Conservation (phyloP, 768 basidiomycete genomes). For the Phaeotremella skinneri region DNA sequence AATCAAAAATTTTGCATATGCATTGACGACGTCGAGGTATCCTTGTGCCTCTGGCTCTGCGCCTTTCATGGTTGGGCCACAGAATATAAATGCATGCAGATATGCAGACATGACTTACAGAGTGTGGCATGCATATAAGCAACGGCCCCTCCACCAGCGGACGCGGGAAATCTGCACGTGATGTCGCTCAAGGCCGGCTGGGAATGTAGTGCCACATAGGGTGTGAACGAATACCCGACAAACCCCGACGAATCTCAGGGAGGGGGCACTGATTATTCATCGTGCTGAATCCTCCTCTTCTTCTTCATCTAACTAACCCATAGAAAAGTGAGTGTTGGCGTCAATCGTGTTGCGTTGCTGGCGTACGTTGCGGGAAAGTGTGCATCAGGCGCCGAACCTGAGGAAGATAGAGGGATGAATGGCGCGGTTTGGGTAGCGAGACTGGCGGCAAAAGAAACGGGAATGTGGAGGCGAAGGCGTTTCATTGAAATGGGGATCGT, state of each 20-base stretch:
- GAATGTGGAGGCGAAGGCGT: slow-evolving; percentile 1
- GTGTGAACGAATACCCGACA: not conserved
- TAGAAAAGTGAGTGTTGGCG: slow-evolving; percentile 8
- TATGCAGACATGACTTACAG: not conserved
- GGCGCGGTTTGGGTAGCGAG: too few species aligned
- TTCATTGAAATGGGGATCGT: not conserved
- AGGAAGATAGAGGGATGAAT: slow-evolving; percentile 7
- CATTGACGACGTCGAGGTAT: too few species aligned
- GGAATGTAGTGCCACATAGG: slow-evolving; percentile 7
- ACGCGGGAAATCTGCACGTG: too few species aligned
- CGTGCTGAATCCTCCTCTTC: slow-evolving; percentile 5
- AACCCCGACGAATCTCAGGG: slow-evolving; percentile 3
- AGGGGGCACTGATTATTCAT: not conserved
- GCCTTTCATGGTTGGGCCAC: too few species aligned
- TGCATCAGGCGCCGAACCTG: not conserved
- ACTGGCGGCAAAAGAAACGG: slow-evolving; percentile 5
- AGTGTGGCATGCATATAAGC: not conserved
- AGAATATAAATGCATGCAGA: too few species aligned
- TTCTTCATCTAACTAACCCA: slow-evolving; percentile 5
- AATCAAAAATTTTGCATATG: too few species aligned
- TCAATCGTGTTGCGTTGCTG: not conserved
- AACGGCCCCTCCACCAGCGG: too few species aligned
- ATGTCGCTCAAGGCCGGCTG: not conserved
- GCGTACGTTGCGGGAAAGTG: not conserved
- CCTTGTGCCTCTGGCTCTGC: too few species aligned